phyloP scores from a whole-genome alignment of 192 early-diverging fungal genomes.

The Coemansia sp. region DNA sequence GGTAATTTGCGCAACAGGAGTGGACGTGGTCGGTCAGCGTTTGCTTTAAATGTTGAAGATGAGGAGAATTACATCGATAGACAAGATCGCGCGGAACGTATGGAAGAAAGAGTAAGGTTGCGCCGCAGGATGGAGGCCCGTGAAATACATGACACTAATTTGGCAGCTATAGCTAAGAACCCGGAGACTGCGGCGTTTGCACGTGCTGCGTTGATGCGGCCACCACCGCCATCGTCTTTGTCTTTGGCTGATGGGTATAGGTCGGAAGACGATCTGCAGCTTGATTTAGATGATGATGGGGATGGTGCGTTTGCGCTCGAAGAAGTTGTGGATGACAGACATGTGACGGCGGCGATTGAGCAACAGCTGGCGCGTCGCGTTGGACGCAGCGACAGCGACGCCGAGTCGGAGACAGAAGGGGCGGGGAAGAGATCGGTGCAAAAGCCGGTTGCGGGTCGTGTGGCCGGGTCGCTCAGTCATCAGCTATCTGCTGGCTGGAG shows the following conservation, averaged over 20 bases:
- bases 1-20: constrained; percentile 28
- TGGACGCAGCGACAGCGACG: constrained; percentile 28
- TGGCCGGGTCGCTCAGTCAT: not conserved
- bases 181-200: constrained; percentile 58
- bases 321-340: constrained; percentile 30
- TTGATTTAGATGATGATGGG: not conserved
- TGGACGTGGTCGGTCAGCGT: constrained; percentile 6
- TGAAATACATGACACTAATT: constrained; percentile 43
- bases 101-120: constrained; percentile 36
- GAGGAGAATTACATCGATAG: constrained; percentile 50
- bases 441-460: not conserved
- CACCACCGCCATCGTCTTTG: not conserved
- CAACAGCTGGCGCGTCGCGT: constrained; percentile 17
- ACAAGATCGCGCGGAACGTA: constrained; percentile 42
- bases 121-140: constrained; percentile 20
- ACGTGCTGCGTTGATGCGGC: constrained; percentile 47
- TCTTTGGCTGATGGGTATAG: not conserved
- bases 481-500: not conserved
- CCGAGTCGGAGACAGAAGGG: constrained; percentile 12
- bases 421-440: not conserved
- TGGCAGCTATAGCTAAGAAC: constrained; percentile 48
- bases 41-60: constrained; percentile 30
- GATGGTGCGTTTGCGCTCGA: constrained; percentile 28
- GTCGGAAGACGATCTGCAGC: constrained; percentile 11
- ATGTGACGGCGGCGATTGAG: constrained; percentile 22